Evolutionary conservation across 2,329 filamentous ascomycete species (phyloP), one percentile per base, ranked within the genome.

Genomic region (Pseudogymnoascus sp.): DNA sequence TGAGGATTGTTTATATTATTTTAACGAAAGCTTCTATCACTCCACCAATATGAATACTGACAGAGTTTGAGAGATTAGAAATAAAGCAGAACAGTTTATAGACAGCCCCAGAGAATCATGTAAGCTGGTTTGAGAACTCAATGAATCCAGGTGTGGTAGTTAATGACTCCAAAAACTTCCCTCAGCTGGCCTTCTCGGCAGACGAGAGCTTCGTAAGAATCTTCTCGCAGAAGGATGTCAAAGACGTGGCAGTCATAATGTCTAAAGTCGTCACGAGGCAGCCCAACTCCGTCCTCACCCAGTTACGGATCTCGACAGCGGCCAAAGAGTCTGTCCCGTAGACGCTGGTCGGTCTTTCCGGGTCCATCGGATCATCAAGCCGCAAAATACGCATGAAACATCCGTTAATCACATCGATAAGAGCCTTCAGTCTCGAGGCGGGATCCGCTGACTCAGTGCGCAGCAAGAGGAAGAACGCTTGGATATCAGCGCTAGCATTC

Each of bases 201-300:
- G n/a, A 16, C n/a, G n/a, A 37, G 34, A 37, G 34, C 34, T 37
- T 37, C n/a, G 34, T 37, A 37, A 37, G 34, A 37, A 37, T 37
- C 14, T 37, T 37, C 34, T 37, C 34, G 34, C 34, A 16, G 34
- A 37, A 37, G 34, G 34, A 37, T 14, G 34, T 37, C n/a, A 50
- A 50, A 22, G 41, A 50, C 41, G 25, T 50, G 12, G 41, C 20
- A 28, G 20, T 50, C 25, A 80, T 65, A 14, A 81, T 73, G 61
- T 80, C 77, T 64, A 80, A 80, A 2, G 80, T 74, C 0, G 77
- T 76, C 2, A 81, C 66, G 58, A 78, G 72, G 41, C 41, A 50
- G 25, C 25, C 20, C n/a, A 50, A 22, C 41, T 50, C 41, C 41
- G 18, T 50, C 20, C 18, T 28, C 25, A 66, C 60, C 64, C 64